Evolutionary conservation across 148 eudicot genomes (phyloP).

Genomic region (Tetragonia tetragonoides): DNA sequence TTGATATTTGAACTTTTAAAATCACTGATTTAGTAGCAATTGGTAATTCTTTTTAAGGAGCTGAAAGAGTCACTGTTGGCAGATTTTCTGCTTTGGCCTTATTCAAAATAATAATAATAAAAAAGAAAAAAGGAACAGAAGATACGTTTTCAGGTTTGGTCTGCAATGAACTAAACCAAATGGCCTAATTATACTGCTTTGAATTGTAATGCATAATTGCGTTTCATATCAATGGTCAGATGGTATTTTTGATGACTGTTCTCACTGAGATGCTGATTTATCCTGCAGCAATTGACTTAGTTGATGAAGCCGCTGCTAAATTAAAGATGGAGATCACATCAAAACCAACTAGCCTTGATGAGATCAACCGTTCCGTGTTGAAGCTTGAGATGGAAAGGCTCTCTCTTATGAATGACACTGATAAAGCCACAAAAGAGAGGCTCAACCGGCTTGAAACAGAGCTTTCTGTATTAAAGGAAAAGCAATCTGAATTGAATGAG

Average conservation of each 20-base stretch:
- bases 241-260: not conserved
- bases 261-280: conserved; percentile 17
- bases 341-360: conserved; percentile 96
- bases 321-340: conserved; percentile 99
- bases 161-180: too few species aligned
- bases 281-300: conserved; percentile 87
- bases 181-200: too few species aligned
- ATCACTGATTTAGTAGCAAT: too few species aligned
- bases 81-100: too few species aligned
- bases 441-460: conserved; percentile 82
- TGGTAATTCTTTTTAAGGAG: too few species aligned
- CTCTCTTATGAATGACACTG: conserved; percentile 85
- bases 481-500: conserved; percentile 71
- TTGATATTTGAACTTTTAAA: too few species aligned
- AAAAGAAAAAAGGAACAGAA: too few species aligned
- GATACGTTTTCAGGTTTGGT: too few species aligned
- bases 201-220: not conserved
- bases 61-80: too few species aligned
- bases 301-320: conserved; percentile 99
- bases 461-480: conserved; percentile 65
- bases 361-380: conserved; percentile 82
- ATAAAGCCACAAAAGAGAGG: conserved; percentile 92
- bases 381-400: conserved; percentile 97
- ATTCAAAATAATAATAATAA: too few species aligned
- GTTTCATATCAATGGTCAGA: not conserved